Evolutionary conservation across 202 grass and related monocot genomes (phyloP).

Genomic region (Cymbopogon flexuosus): DNA sequence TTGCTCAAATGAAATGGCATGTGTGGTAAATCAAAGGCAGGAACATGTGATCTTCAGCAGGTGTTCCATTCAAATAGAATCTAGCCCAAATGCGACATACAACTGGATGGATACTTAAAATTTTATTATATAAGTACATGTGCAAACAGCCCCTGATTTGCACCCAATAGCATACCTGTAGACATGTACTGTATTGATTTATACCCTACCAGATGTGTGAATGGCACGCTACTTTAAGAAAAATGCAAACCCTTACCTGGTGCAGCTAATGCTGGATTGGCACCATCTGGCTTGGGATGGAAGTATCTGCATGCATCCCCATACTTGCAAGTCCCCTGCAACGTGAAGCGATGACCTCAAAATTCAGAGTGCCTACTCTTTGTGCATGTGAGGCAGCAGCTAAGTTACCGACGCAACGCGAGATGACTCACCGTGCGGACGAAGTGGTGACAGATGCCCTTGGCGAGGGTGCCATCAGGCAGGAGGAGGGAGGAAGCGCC

Average conservation of each 20-base stretch:
- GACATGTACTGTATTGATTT: neutral
- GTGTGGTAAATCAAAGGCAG: neutral
- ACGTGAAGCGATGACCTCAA: neutral
- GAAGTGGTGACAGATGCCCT: slow-evolving; percentile 76
- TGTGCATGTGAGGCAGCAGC: neutral
- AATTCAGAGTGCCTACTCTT: neutral
- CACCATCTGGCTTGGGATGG: slow-evolving; percentile 53
- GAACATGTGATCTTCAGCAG: neutral
- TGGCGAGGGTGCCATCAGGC: slow-evolving; percentile 40
- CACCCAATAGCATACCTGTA: neutral
- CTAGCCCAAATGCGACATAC: neutral
- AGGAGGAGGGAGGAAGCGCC: slow-evolving; percentile 32
- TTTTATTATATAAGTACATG: neutral
- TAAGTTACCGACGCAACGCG: neutral
- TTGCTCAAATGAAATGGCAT: neutral
- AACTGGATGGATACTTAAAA: neutral
- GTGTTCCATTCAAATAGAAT: neutral
- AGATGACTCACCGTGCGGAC: slow-evolving; percentile 48
- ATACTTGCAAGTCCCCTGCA: slow-evolving; percentile 70
- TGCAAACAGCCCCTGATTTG: neutral
- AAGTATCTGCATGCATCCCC: slow-evolving; percentile 78
- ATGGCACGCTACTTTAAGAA: neutral
- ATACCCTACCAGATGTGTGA: neutral
- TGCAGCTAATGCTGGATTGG: slow-evolving; percentile 27
- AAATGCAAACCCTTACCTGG: slow-evolving; percentile 37